Percentiles rank a stretch among this genome's conserved stretches.
Conservation (phyloP, 2,329 filamentous ascomycete genomes). For the Cordyceps sp. region DNA sequence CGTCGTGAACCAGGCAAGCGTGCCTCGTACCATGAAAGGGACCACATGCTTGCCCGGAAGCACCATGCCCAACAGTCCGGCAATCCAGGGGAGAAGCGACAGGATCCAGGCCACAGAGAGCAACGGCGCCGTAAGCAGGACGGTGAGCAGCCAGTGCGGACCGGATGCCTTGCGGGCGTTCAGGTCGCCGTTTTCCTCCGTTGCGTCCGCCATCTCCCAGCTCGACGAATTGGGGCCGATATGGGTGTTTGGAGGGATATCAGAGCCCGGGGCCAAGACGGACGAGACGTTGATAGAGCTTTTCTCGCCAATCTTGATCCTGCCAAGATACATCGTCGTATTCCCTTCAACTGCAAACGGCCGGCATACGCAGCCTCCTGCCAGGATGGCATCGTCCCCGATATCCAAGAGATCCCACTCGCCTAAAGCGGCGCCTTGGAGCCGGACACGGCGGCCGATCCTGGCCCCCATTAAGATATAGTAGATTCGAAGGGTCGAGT, state of each 20-base stretch:
- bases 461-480: too few relatives aligned
- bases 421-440: too few relatives aligned
- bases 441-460: too few relatives aligned
- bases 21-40: slow-evolving; percentile 20
- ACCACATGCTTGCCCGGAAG: slow-evolving; percentile 15
- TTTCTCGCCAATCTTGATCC: slow-evolving; percentile 30
- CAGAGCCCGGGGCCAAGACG: slow-evolving; percentile 31
- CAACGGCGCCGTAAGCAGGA: slow-evolving; percentile 26
- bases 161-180: slow-evolving; percentile 18
- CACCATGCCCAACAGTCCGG: slow-evolving; percentile 27
- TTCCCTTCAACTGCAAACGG: too few relatives aligned
- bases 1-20: slow-evolving; percentile 31
- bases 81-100: slow-evolving; percentile 27
- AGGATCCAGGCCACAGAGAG: slow-evolving; percentile 20
- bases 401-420: too few relatives aligned
- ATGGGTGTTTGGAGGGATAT: slow-evolving; percentile 29
- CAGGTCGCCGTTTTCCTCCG: slow-evolving; percentile 29
- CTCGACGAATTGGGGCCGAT: slow-evolving; percentile 40
- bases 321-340: slow-evolving; percentile 39
- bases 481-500: too few relatives aligned
- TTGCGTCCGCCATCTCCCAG: slow-evolving; percentile 32
- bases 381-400: too few relatives aligned
- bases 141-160: slow-evolving; percentile 25
- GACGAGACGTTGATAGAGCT: slow-evolving; percentile 29
- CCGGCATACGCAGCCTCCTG: too few relatives aligned